Conservation (phyloP, 129 eudicot species). For the Ambrosia trifida region DNA sequence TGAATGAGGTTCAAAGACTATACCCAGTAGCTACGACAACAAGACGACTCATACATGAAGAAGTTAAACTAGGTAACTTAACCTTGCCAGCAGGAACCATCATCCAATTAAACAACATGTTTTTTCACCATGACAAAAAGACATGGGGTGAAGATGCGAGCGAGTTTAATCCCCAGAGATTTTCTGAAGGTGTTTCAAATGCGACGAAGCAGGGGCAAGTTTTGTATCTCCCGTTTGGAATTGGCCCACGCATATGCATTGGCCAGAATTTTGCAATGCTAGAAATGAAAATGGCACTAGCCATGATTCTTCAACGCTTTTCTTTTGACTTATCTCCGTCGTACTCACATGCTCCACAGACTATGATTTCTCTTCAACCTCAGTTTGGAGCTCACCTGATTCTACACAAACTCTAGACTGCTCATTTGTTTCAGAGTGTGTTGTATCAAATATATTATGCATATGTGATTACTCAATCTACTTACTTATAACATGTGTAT, state of each 20-base stretch:
- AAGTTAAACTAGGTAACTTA: slow-evolving; percentile 32
- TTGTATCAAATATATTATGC: neutral
- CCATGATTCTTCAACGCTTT: slow-evolving; percentile 42
- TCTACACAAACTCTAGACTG: slow-evolving; percentile 16
- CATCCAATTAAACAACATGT: slow-evolving; percentile 22
- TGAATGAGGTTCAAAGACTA: slow-evolving; percentile 46
- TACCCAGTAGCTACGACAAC: slow-evolving; percentile 35
- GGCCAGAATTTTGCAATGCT: slow-evolving; percentile 52
- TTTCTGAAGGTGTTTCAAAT: slow-evolving; percentile 47
- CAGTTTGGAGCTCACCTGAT: slow-evolving; percentile 40
- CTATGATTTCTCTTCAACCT: slow-evolving; percentile 35
- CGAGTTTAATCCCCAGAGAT: slow-evolving; percentile 56
- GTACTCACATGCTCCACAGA: slow-evolving; percentile 46
- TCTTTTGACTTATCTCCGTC: slow-evolving; percentile 44
- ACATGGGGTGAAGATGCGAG: slow-evolving; percentile 53
- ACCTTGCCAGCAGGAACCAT: slow-evolving; percentile 37
- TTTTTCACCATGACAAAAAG: slow-evolving; percentile 42
- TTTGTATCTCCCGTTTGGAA: slow-evolving; percentile 43
- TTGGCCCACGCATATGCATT: slow-evolving; percentile 53
- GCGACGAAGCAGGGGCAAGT: slow-evolving; percentile 35
- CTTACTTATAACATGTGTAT: neutral
- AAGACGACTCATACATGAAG: slow-evolving; percentile 20
- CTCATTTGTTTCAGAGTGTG: neutral
- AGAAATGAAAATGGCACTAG: slow-evolving; percentile 46
- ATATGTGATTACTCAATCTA: neutral